Conservation (phyloP, 306 rosid genomes). For the Delonix regia region DNA sequence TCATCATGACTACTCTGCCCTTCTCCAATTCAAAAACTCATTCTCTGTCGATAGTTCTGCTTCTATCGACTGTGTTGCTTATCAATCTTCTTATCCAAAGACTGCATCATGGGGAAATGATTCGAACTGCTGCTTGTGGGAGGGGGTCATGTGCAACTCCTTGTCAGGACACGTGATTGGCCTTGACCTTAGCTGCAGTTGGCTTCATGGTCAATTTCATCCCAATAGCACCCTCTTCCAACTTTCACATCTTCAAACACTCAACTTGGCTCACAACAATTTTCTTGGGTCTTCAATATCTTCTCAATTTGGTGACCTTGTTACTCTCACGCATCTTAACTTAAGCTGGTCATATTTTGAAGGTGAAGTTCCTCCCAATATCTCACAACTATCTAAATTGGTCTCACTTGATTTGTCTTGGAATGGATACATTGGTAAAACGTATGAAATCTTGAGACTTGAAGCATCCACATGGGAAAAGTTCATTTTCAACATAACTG, state of each 20-base stretch:
- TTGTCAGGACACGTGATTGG: constrained; percentile 1
- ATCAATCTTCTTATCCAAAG: not conserved
- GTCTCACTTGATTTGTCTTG: not conserved
- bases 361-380: constrained; percentile 18
- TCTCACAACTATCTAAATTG: not conserved
- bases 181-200: not conserved
- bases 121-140: constrained; percentile 34
- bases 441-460: not conserved
- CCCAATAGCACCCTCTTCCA: constrained; percentile 27
- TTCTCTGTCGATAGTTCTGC: not conserved
- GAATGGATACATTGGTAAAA: not conserved
- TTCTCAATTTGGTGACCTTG: constrained; percentile 22
- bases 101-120: constrained; percentile 19
- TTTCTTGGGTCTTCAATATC: constrained; percentile 11
- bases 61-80: not conserved
- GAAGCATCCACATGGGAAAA: not conserved
- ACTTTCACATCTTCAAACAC: constrained; percentile 11
- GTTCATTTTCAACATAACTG: not conserved
- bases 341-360: fast-evolving
- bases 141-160: constrained; percentile 10
- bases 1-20: not conserved
- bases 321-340: constrained; percentile 19
- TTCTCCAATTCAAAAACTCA: not conserved
- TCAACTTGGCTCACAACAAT: constrained; percentile 4
- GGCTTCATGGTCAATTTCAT: constrained; percentile 16